A percentile compares a stretch with the other conserved stretches of the same genome.
Conservation (phyloP, 495 filamentous ascomycete genomes). For the Penicillium mononematosum region DNA sequence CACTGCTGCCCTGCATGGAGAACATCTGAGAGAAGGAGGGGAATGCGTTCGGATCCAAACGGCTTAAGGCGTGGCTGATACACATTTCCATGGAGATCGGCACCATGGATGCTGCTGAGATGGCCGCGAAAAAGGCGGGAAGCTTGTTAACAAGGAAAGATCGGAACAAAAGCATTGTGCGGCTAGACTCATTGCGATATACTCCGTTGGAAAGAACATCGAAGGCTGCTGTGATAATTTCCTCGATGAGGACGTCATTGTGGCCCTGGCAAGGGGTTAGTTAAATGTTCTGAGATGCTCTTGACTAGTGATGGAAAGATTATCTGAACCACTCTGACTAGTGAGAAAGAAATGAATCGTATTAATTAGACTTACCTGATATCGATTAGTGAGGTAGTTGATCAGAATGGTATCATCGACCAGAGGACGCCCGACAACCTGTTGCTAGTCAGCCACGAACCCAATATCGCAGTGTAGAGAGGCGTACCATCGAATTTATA, state of each 20-base stretch:
- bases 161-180: constrained; percentile 73
- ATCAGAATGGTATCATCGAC: constrained; percentile 78
- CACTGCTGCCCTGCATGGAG: constrained; percentile 69
- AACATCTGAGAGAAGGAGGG: constrained; percentile 79
- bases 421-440: constrained; percentile 79
- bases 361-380: constrained; percentile 53
- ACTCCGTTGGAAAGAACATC: constrained; percentile 85
- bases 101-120: constrained; percentile 59
- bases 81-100: constrained; percentile 71
- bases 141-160: constrained; percentile 95
- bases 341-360: not conserved
- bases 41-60: constrained; percentile 75
- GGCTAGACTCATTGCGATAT: constrained; percentile 69
- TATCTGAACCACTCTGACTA: not conserved
- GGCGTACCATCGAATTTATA: constrained; percentile 71
- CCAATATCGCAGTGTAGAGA: not conserved
- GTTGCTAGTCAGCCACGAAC: constrained; percentile 32
- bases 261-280: constrained; percentile 55
- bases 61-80: constrained; percentile 73
- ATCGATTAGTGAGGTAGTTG: constrained; percentile 77
- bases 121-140: constrained; percentile 69
- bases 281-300: constrained; percentile 1
- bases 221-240: constrained; percentile 83
- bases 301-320: not conserved
- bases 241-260: constrained; percentile 67